phyloP scores from a whole-genome alignment of 371 early-diverging fungal species.

The Syncephalis fuscata region DNA sequence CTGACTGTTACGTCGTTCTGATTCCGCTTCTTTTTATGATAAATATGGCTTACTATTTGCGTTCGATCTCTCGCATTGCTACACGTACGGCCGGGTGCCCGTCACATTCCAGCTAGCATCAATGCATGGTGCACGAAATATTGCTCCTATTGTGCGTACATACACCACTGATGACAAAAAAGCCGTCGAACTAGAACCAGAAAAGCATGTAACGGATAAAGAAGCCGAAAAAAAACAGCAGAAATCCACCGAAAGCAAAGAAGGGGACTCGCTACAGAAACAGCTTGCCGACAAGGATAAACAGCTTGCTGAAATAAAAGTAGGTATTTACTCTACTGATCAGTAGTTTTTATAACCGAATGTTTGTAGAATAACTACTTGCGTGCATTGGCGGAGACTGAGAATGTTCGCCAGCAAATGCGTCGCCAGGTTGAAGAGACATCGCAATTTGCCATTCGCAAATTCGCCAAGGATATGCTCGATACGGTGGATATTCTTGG shows the following conservation, averaged over 20 bases:
- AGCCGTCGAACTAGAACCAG: neutral
- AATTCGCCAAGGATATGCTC: slow-evolving; percentile 94
- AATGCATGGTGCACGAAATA: too few relatives aligned
- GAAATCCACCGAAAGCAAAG: neutral
- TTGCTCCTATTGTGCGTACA: too few relatives aligned
- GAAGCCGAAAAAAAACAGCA: neutral
- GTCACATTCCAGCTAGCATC: too few relatives aligned
- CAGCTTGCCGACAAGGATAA: slow-evolving; percentile 33
- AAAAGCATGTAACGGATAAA: neutral
- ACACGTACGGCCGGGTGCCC: too few relatives aligned
- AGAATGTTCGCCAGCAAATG: slow-evolving; percentile 84
- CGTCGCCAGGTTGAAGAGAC: slow-evolving; percentile 71
- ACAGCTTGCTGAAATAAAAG: slow-evolving; percentile 66
- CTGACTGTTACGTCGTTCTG: too few relatives aligned
- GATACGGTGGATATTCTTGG: slow-evolving; percentile 81
- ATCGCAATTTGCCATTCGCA: slow-evolving; percentile 76
- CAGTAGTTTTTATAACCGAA: neutral
- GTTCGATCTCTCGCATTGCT: too few relatives aligned
- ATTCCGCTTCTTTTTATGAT: too few relatives aligned
- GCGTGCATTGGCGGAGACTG: slow-evolving; percentile 86
- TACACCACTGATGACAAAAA: too few relatives aligned
- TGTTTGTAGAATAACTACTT: slow-evolving; percentile 54
- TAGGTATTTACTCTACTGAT: slow-evolving; percentile 9
- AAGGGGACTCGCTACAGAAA: neutral
- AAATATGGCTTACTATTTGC: too few relatives aligned